These are phyloP conservation scores for Pleurotus tuoliensis DNA, from an alignment of 768 basidiomycete genomes.

Conservation along the genomic window DNA sequence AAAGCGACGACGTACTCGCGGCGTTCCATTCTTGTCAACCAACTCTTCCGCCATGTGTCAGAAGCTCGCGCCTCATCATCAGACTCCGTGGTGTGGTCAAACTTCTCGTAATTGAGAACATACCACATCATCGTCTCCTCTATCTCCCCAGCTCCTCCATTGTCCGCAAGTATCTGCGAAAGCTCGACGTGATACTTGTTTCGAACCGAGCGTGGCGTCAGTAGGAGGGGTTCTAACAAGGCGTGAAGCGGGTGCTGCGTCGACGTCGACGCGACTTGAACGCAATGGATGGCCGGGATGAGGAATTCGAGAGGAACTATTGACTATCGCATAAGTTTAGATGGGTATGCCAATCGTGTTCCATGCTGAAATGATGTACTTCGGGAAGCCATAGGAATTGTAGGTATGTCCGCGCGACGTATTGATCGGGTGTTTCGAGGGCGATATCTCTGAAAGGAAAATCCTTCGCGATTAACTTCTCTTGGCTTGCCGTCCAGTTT, in stretches of 20 bases:
- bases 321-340: slow-evolving; percentile 39
- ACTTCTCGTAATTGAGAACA: slow-evolving; percentile 58
- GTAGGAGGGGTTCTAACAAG: slow-evolving; percentile 57
- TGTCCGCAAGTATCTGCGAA: slow-evolving; percentile 51
- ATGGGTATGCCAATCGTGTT: neutral
- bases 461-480: slow-evolving; percentile 51
- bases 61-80: neutral
- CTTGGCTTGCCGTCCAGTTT: slow-evolving; percentile 57
- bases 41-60: slow-evolving; percentile 48
- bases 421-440: slow-evolving; percentile 50
- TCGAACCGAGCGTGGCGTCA: slow-evolving; percentile 48
- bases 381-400: slow-evolving; percentile 79
- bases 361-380: slow-evolving; percentile 31
- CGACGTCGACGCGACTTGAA: slow-evolving; percentile 31
- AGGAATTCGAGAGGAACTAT: slow-evolving; percentile 65
- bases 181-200: slow-evolving; percentile 68
- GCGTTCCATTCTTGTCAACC: slow-evolving; percentile 64
- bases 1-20: slow-evolving; percentile 48
- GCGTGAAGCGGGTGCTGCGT: slow-evolving; percentile 52
- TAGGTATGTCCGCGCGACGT: slow-evolving; percentile 60
- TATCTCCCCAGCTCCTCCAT: slow-evolving; percentile 56
- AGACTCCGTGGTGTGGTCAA: slow-evolving; percentile 23
- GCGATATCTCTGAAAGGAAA: slow-evolving; percentile 46
- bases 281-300: slow-evolving; percentile 51
- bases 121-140: slow-evolving; percentile 83